Percentiles rank a stretch among this genome's conserved stretches.
phyloP scores from a whole-genome alignment of 2,329 filamentous ascomycete genomes.

The Colletotrichum tabaci region DNA sequence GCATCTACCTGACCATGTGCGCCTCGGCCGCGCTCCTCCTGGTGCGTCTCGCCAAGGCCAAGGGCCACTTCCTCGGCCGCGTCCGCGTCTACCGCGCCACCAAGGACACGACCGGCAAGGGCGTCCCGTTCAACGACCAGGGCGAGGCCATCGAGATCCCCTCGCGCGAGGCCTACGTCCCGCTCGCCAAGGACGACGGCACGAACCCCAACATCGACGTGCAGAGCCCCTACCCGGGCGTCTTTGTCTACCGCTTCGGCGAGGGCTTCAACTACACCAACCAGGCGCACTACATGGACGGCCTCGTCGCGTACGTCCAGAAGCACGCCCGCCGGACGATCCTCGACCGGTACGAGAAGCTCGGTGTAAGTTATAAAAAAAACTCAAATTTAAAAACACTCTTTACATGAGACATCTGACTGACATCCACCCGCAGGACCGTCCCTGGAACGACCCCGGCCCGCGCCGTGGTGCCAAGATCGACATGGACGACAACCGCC shows the following conservation, averaged over 20 bases:
- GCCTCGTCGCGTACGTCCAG: conserved; percentile 57
- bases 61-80: conserved; percentile 63
- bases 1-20: conserved; percentile 64
- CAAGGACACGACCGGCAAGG: conserved; percentile 42
- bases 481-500: conserved; percentile 55
- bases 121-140: conserved; percentile 40
- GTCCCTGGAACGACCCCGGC: conserved; percentile 70
- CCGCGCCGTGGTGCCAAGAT: conserved; percentile 53
- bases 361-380: conserved; percentile 56
- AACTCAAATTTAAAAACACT: too few species aligned
- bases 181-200: conserved; percentile 57
- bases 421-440: conserved; percentile 51
- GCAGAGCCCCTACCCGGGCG: conserved; percentile 61
- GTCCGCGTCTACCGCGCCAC: conserved; percentile 47
- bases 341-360: conserved; percentile 59
- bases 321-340: conserved; percentile 58
- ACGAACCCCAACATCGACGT: conserved; percentile 62
- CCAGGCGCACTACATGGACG: conserved; percentile 63
- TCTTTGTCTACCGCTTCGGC: conserved; percentile 67
- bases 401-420: not conserved
- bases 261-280: conserved; percentile 70
- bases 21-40: conserved; percentile 61
- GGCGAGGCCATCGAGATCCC: conserved; percentile 39
- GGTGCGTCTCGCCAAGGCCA: conserved; percentile 61
- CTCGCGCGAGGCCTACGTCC: conserved; percentile 57